Evolutionary conservation across 2,329 filamentous ascomycete species (phyloP).

Genomic region (Penicillium brasilianum): DNA sequence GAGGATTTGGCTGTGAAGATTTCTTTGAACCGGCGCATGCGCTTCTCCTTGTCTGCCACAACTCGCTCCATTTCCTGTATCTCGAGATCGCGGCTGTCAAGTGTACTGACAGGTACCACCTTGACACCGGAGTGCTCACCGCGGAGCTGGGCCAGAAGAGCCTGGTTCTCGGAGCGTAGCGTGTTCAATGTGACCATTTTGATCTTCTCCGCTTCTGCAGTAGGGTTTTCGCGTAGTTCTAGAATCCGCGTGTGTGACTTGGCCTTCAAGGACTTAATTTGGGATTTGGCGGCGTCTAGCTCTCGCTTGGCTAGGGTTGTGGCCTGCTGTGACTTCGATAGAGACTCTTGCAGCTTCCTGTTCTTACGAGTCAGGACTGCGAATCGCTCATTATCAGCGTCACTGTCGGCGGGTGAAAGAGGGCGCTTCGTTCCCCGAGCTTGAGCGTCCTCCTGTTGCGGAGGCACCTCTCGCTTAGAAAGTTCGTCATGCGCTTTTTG

Average conservation of each 20-base stretch:
- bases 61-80: slow-evolving; percentile 73
- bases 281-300: slow-evolving; percentile 71
- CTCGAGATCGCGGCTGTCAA: slow-evolving; percentile 76
- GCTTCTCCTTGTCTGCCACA: slow-evolving; percentile 75
- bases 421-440: slow-evolving; percentile 66
- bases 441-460: slow-evolving; percentile 49
- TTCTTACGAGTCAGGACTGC: slow-evolving; percentile 88
- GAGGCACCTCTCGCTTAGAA: slow-evolving; percentile 61
- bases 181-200: slow-evolving; percentile 79
- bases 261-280: slow-evolving; percentile 70
- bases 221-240: slow-evolving; percentile 89
- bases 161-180: slow-evolving; percentile 81
- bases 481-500: slow-evolving; percentile 75
- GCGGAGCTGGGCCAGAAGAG: slow-evolving; percentile 75
- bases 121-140: slow-evolving; percentile 56
- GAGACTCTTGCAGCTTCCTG: slow-evolving; percentile 79
- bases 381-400: slow-evolving; percentile 69
- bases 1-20: slow-evolving; percentile 90
- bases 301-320: slow-evolving; percentile 75
- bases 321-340: slow-evolving; percentile 71
- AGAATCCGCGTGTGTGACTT: slow-evolving; percentile 80
- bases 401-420: slow-evolving; percentile 60
- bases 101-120: slow-evolving; percentile 75
- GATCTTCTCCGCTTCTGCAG: slow-evolving; percentile 80
- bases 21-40: slow-evolving; percentile 82